Conservation (phyloP, 495 filamentous ascomycete species). For the Filosporella fistucella region DNA sequence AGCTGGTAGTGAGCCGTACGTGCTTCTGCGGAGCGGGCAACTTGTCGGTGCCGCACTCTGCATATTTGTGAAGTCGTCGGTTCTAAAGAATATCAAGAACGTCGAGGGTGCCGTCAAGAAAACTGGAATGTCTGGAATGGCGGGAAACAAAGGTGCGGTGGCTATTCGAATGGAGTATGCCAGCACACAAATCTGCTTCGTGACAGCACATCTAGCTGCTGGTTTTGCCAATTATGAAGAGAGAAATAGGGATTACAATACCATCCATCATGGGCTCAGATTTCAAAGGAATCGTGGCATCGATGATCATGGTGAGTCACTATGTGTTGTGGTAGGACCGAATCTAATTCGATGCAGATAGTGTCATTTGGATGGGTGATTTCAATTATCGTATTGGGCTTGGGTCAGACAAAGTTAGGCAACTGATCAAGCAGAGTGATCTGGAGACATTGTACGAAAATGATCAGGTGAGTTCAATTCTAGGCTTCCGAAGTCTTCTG, state of each 20-base stretch:
- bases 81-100: slow-evolving; percentile 80
- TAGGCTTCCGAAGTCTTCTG: background rate
- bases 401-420: slow-evolving; percentile 70
- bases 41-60: slow-evolving; percentile 90
- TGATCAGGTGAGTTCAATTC: slow-evolving; percentile 65
- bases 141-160: slow-evolving; percentile 96
- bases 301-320: slow-evolving; percentile 64
- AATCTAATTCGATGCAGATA: slow-evolving; percentile 37
- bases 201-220: slow-evolving; percentile 94
- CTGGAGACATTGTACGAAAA: slow-evolving; percentile 82
- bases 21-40: slow-evolving; percentile 85
- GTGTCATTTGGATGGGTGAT: slow-evolving; percentile 94
- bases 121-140: slow-evolving; percentile 95
- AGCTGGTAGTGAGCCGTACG: slow-evolving; percentile 69
- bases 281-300: slow-evolving; percentile 90
- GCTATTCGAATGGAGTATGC: slow-evolving; percentile 94
- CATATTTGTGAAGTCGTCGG: slow-evolving; percentile 79
- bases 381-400: slow-evolving; percentile 98
- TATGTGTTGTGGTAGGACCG: background rate
- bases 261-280: slow-evolving; percentile 78
- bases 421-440: slow-evolving; percentile 64
- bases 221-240: slow-evolving; percentile 98
- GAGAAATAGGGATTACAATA: slow-evolving; percentile 82
- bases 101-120: slow-evolving; percentile 96
- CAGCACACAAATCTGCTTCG: slow-evolving; percentile 90